These are phyloP conservation scores for Blakeslea trispora DNA, from an alignment of 371 early-diverging fungal species.

Conservation along the genomic window DNA sequence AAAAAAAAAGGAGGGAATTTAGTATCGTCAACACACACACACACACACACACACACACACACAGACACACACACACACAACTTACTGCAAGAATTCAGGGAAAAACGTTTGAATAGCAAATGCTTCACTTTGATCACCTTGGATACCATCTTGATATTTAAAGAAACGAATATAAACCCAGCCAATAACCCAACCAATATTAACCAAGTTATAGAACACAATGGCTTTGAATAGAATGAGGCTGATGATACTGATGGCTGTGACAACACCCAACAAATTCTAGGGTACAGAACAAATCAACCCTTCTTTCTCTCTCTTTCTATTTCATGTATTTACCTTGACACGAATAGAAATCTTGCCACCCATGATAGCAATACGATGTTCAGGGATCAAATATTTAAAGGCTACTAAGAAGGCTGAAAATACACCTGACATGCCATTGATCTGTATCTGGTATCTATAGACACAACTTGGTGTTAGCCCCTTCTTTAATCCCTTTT, in stretches of 20 bases:
- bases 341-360: conserved; percentile 65
- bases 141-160: conserved; percentile 75
- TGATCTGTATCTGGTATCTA: conserved; percentile 56
- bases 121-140: conserved; percentile 81
- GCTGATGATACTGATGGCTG: conserved; percentile 34
- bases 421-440: conserved; percentile 71
- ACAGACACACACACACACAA: conserved; percentile 10
- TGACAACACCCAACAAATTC: conserved; percentile 48
- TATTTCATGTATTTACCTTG: conserved; percentile 51
- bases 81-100: conserved; percentile 77
- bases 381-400: conserved; percentile 74
- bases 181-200: conserved; percentile 66
- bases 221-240: conserved; percentile 41
- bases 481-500: too few species aligned
- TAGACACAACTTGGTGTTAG: too few species aligned
- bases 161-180: conserved; percentile 86
- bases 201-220: conserved; percentile 53
- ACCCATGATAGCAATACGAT: conserved; percentile 53
- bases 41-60: too few species aligned
- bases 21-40: too few species aligned
- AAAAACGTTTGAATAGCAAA: conserved; percentile 84
- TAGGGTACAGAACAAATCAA: conserved; percentile 1
- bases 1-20: background rate
- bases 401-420: conserved; percentile 76
- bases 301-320: background rate